A percentile compares a stretch with the other conserved stretches of the same genome.
Evolutionary conservation across 1,139 yeast species (phyloP).

Genomic region (Ogataea hybrid): DNA sequence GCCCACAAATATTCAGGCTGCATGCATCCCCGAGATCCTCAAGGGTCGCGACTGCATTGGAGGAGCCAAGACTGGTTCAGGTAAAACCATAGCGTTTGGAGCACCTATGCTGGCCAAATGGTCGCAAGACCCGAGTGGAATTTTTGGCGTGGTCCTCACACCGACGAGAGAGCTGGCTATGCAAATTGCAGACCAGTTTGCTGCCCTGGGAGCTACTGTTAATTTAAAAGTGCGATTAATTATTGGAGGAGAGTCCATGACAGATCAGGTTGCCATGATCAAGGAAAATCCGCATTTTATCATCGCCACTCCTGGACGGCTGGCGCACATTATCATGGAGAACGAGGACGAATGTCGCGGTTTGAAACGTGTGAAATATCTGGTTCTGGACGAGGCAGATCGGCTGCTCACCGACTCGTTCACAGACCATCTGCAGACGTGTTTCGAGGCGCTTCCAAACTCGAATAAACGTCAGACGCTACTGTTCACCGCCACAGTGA

Average conservation of each 20-base stretch:
- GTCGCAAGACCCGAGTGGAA: conserved; percentile 94
- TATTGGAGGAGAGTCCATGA: conserved; percentile 95
- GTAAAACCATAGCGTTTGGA: conserved; percentile 96
- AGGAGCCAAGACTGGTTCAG: conserved; percentile 98
- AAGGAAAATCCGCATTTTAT: conserved; percentile 90
- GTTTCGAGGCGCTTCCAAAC: conserved; percentile 70
- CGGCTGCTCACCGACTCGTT: conserved; percentile 81
- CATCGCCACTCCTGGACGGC: conserved; percentile 95
- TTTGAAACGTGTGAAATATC: conserved; percentile 66
- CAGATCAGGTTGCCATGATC: conserved; percentile 77
- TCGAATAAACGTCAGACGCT: conserved; percentile 78
- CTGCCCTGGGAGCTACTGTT: conserved; percentile 88
- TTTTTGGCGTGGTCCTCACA: conserved; percentile 83
- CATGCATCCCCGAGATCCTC: conserved; percentile 85
- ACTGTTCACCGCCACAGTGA: conserved; percentile 92
- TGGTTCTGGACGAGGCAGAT: conserved; percentile 97
- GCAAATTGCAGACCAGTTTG: conserved; percentile 95
- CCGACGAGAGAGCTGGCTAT: conserved; percentile 96
- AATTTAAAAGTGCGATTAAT: conserved; percentile 77
- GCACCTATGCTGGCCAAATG: conserved; percentile 93
- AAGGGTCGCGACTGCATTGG: conserved; percentile 92
- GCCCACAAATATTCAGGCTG: conserved; percentile 85
- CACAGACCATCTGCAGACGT: conserved; percentile 70
- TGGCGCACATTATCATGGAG: conserved; percentile 85
- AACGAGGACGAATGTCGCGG: conserved; percentile 90